phyloP scores from a whole-genome alignment of 345 rosid species.

The Erodium maritimum region DNA sequence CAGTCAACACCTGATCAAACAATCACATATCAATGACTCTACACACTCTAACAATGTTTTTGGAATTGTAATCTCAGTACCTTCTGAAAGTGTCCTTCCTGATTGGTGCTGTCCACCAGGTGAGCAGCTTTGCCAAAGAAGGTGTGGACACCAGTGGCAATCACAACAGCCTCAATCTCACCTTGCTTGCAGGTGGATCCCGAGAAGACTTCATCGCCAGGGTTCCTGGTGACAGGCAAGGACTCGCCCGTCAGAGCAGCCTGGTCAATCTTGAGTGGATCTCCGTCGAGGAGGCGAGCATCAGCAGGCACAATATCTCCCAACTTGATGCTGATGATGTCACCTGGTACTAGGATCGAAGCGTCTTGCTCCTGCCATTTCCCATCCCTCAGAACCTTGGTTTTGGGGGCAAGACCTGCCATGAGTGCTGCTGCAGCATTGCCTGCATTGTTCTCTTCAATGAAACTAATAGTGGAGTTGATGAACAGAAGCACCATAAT shows the following conservation, averaged over 20 bases:
- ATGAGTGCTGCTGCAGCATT: constrained; percentile 79
- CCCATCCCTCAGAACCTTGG: constrained; percentile 71
- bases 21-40: constrained; percentile 2
- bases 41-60: too few species aligned
- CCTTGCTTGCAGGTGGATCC: constrained; percentile 91
- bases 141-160: constrained; percentile 76
- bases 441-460: constrained; percentile 82
- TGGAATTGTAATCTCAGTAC: constrained; percentile 8
- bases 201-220: constrained; percentile 66
- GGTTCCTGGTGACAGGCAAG: constrained; percentile 56
- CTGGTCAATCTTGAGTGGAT: constrained; percentile 70
- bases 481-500: constrained; percentile 53
- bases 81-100: constrained; percentile 76
- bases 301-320: constrained; percentile 84
- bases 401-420: constrained; percentile 67
- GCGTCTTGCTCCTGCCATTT: constrained; percentile 75
- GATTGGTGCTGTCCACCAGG: constrained; percentile 69
- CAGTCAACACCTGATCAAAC: constrained; percentile 49
- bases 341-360: constrained; percentile 65
- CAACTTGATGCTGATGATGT: constrained; percentile 60
- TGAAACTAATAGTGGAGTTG: constrained; percentile 73
- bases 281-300: constrained; percentile 78
- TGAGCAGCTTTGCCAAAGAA: constrained; percentile 92
- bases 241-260: constrained; percentile 82
- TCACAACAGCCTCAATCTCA: constrained; percentile 76